Evolutionary conservation across 305 asterid species (phyloP), one percentile per base, ranked within the genome.

Genomic region (Salvia sclarea): DNA sequence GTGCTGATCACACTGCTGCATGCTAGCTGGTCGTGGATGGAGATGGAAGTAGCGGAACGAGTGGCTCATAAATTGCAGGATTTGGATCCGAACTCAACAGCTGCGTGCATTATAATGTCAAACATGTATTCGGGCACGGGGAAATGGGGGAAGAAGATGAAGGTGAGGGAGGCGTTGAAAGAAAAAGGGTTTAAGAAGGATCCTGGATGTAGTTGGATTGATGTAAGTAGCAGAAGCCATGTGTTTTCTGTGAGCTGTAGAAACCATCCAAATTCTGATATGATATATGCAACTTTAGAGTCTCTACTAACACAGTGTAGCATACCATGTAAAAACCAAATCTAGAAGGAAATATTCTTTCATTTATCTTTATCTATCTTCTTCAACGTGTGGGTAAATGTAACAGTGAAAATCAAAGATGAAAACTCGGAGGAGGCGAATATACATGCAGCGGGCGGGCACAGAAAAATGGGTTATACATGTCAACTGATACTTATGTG

Each of bases 181-280:
- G 83, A 74, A n/a, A 58, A 72, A 70, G 85, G 84, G 44, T 76
- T 66, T 44, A 81, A 74, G 79, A 86, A 88, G 81, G 90, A 81
- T 81, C 88, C 82, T 4, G 98, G 98, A n/a, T 85, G 86, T 77
- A 89, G 97, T 75, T 89, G 93, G 96, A 80, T 89, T 53, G 90
- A 85, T 76, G 59, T 86, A 65, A 78, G 81, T 64, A 73, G 64
- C 66, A 77, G 71, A 75, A 77, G 64, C 60, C 84, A 84, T 33
- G 78, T 82, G 30, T 86, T 90, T 74, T 80, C 75, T 25, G 87
- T 79, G 59, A 80, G 79, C 49, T 75, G 77, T 74, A 76, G 76
- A 65, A 74, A 35, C 38, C 87, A 86, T 81, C 81, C 82, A 12
- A 60, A 47, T 50, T 55, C 76, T 62, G 66, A 80, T 66, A 40